Base-by-base conservation (phyloP, 352 stramenopile genomes). In the Phytopythium boreale region DNA sequence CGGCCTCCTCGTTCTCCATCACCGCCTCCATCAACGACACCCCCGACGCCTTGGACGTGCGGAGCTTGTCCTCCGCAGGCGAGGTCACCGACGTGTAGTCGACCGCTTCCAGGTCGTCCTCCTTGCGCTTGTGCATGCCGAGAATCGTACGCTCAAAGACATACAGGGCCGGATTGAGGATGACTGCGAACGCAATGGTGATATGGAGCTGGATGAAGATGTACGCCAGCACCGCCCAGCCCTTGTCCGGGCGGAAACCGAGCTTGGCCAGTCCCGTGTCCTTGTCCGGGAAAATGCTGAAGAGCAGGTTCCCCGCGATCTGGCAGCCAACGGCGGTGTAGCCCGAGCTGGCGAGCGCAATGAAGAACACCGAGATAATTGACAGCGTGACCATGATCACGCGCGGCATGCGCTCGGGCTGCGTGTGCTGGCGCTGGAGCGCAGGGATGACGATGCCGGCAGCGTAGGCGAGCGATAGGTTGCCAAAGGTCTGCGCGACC, bases 291-390 rank as follows among this genome's bases (percentile, higher is more conserved):
- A 69, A 82, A 52, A 86, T 84, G 34, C 72, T 68, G 69, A 82
- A 85, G 37, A 85, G 70, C 60, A 85, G 69, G 70, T 80, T 82
- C 56, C 72, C 69, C 19, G 76, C 71, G 59, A 85, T 83, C 68
- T 85, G 77, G 67, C 77, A 85, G 15, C 71, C 71, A 6, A 70
- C 49, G 27, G 50, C 59, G 15, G 62, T 66, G 57, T 75, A 76
- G 26, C 62, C 72, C 7, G 59, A 56, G 8, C 50, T 14, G 5
- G 63, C 73, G 31, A 79, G 61, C 36, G 59, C 43, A 19, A 74
- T n/a, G 67, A 80, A 79, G 49, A 80, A 56, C 22, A 52, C 55
- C 49, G 74, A 75, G 19, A 76, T 71, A 47, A 78, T 59, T 2
- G 41, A 29, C 5, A 80, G 41, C 19, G 74, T 80, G 15, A 70